Evolutionary conservation across 768 basidiomycete species (phyloP), one percentile per base, ranked within the genome.

Genomic region (Russula earlei): DNA sequence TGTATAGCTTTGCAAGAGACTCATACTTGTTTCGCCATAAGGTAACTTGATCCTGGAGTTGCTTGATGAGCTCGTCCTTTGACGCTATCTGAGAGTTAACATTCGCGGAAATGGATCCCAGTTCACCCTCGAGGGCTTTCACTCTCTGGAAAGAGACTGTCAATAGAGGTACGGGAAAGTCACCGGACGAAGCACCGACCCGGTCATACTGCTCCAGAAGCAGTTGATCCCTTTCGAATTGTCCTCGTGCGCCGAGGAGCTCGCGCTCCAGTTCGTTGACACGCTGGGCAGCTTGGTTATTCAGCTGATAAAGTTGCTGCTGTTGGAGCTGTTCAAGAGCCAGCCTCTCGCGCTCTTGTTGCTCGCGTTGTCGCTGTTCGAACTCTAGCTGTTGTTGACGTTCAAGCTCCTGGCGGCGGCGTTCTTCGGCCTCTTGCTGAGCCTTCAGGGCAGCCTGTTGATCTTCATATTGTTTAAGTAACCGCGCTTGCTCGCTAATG

Each of bases 21-120:
- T 99, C 96, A 69, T 99, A 99, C 71, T 99, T 99, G 75, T 91
- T 94, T 54, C 92, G 85, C 96, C 96, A 99, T 14, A 95, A 74
- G 4, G 82, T 88, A 60, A 97, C 94, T 72, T 99, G 96, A 66
- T 96, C 91, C 66, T 98, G 95, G 3, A 99, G 79, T 67, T 94
- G 91, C 66, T 84, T 85, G 70, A 98, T 95, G 65, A 98, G 74
- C 14, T 96, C 93, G 67, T 99, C 96, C 69, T 98, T 99, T 15
- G 92, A 86, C 49, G 74, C 67, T 73, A 96, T 77, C 69, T 98
- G 96, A 4, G 88, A 84, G 58, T 80, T 82, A 59, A 95, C 79
- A 65, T 93, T 91, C 59, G 77, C 73, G 22, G 78, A 75, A 63
- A 91, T 79, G 52, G 83, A 84, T 50, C 74, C 77, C 37, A 98